Evolutionary conservation across 2,329 filamentous ascomycete species (phyloP), one percentile per base, ranked within the genome.

Genomic region (Nemania serpens): DNA sequence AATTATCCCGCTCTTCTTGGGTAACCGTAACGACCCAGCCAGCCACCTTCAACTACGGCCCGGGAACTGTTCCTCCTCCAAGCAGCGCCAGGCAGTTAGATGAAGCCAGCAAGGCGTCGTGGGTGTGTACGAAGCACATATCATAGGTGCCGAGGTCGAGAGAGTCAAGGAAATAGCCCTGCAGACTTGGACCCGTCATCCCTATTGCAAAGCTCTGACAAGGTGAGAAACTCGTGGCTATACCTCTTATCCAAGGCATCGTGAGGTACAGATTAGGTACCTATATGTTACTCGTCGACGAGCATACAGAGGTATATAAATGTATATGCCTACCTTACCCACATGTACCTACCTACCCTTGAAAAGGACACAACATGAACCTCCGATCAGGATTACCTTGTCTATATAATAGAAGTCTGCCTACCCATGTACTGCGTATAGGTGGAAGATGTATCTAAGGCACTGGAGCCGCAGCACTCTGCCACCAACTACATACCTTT

Each of bases 381-480:
- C 25, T 29, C 25, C 3, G 25, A 29, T 29, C 25, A 29, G 25
- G 25, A 29, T 29, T 29, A 29, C 25, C 25, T 29, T 29, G 25
- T 7, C 25, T 29, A 7, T 3, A 7, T 29, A 29, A 29, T 29
- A 29, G 3, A 29, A 29, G 25, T 45, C 6, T 45, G 42, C 42
- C 42, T 17, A 37, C 25, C 3, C 25, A 7, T 29, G 25, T 29
- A 29, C 25, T 29, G 7, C n/a, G n/a, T n/a, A 29, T 7, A 29
- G 25, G 7, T 29, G 25, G 3, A 29, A 7, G n/a, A n/a, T n/a
- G 25, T 29, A 29, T 29, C 25, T 29, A 29, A 63, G 63, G 63
- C 62, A 68, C 62, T 60, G 67, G 67, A 62, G 60, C 64, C 59
- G 55, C 65, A 47, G 22, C 43, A 20, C 10, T 20, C 43, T 46